A percentile compares a stretch with the other conserved stretches of the same genome.
Conservation (phyloP, 2,329 filamentous ascomycete genomes). For the Colletotrichum tropicicola region DNA sequence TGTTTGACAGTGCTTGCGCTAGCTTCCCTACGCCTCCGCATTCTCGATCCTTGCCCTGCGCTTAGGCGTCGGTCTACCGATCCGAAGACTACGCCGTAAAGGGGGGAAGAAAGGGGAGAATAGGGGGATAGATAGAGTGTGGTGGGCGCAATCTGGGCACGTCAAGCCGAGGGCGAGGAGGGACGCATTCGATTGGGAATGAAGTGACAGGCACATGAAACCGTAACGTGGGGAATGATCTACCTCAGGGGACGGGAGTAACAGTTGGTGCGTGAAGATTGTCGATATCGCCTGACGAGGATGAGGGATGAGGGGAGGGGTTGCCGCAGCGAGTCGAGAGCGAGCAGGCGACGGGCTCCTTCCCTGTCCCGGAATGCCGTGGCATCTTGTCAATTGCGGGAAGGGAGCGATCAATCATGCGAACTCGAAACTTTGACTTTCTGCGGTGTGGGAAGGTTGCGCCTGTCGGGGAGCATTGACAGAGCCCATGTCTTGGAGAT, state of each 20-base stretch:
- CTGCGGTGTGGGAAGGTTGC: neutral
- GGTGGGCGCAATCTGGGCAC: neutral
- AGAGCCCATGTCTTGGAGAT: neutral
- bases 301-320: neutral
- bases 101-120: neutral
- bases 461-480: slow-evolving; percentile 12
- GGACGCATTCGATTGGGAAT: slow-evolving; percentile 24
- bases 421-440: slow-evolving; percentile 15
- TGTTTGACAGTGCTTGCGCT: slow-evolving; percentile 18
- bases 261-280: slow-evolving; percentile 4
- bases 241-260: slow-evolving; percentile 21
- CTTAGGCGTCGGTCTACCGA: neutral
- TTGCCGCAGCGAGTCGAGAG: neutral
- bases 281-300: neutral
- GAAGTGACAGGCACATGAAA: slow-evolving; percentile 20
- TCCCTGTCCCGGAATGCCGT: slow-evolving; percentile 8
- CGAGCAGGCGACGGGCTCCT: slow-evolving; percentile 1
- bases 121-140: neutral
- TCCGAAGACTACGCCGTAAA: neutral
- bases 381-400: slow-evolving; percentile 22
- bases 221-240: slow-evolving; percentile 25
- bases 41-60: slow-evolving; percentile 20
- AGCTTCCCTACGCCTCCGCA: slow-evolving; percentile 3
- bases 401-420: slow-evolving; percentile 24
- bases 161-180: neutral